These are phyloP conservation scores for Ceratocystis variospora DNA, from an alignment of 2,329 filamentous ascomycete genomes.

Conservation along the genomic window DNA sequence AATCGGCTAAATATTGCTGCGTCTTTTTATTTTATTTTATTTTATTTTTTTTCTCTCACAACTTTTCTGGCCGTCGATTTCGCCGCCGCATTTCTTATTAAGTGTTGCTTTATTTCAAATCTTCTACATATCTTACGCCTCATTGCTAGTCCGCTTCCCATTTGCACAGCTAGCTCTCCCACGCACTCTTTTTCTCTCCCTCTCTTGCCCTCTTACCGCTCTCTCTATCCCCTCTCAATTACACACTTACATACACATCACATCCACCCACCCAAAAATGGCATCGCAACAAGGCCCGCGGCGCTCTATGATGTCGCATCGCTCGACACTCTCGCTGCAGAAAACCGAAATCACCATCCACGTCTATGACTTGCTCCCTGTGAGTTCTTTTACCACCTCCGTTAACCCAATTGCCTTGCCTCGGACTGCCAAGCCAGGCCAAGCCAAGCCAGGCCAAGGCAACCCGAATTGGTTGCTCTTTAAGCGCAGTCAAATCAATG, in stretches of 20 bases:
- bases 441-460: background rate
- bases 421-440: conserved; percentile 32
- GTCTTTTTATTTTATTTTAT: background rate
- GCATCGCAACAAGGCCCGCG: conserved; percentile 31
- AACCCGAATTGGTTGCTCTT: background rate
- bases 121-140: no score
- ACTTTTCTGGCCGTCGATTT: background rate
- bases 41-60: background rate
- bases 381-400: conserved; percentile 27
- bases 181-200: background rate
- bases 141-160: no score
- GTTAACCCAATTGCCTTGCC: conserved; percentile 34
- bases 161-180: no score
- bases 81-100: no score
- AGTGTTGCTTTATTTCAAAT: no score
- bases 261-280: conserved; percentile 25
- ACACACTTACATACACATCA: background rate
- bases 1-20: background rate
- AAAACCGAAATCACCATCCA: conserved; percentile 64
- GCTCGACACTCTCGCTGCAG: conserved; percentile 53
- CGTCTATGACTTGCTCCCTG: conserved; percentile 63
- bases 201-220: background rate
- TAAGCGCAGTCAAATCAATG: background rate
- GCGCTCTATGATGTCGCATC: conserved; percentile 35
- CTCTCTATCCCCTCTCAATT: background rate